phyloP scores from a whole-genome alignment of 805 yeast genomes.

The Candida piceae region DNA sequence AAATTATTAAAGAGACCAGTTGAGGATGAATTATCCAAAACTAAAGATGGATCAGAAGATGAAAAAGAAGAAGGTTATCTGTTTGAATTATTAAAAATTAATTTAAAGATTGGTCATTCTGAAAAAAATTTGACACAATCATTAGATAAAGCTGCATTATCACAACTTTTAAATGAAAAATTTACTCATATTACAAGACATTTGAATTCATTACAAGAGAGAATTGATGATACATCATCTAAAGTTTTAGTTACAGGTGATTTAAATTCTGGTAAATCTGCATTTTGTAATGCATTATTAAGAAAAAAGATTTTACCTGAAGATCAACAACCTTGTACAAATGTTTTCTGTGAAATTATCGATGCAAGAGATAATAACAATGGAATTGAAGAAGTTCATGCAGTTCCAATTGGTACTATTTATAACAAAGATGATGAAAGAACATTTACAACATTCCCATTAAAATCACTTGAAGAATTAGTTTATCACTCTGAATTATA shows the following conservation, averaged over 20 bases:
- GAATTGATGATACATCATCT: conserved; percentile 88
- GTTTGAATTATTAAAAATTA: conserved; percentile 60
- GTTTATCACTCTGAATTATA: conserved; percentile 73
- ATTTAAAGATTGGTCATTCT: conserved; percentile 49
- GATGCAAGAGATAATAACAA: conserved; percentile 69
- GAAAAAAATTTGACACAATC: conserved; percentile 43
- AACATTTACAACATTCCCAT: conserved; percentile 52
- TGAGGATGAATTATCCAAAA: not conserved
- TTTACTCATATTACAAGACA: conserved; percentile 63
- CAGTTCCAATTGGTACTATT: conserved; percentile 54
- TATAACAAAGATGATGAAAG: conserved; percentile 56
- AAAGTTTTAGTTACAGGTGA: conserved; percentile 97
- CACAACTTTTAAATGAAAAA: conserved; percentile 66
- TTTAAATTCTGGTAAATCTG: conserved; percentile 92
- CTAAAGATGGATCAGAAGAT: not conserved
- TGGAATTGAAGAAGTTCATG: conserved; percentile 87
- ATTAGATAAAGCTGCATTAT: conserved; percentile 63
- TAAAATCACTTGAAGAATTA: conserved; percentile 58
- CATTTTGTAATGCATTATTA: conserved; percentile 87
- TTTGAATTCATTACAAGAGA: conserved; percentile 61
- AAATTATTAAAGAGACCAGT: conserved; percentile 11
- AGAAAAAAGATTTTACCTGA: conserved; percentile 79
- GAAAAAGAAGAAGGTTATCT: conserved; percentile 27
- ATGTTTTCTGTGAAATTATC: conserved; percentile 90
- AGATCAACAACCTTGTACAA: conserved; percentile 97